phyloP scores from a whole-genome alignment of 2,329 filamentous ascomycete species.

The Aspergillus quadricinctus region DNA sequence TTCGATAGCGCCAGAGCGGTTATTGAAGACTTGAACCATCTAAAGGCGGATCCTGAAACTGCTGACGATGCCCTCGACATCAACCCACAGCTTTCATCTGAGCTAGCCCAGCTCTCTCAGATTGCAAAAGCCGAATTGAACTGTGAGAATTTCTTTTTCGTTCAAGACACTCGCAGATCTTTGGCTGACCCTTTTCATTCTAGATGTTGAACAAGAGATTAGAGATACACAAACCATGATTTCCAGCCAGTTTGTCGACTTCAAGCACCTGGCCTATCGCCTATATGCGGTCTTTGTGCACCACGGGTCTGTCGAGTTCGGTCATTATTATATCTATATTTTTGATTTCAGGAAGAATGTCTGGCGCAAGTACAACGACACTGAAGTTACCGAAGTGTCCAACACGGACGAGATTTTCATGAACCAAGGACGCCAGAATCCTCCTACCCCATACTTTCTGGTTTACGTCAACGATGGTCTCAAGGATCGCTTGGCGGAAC shows the following conservation, averaged over 20 bases:
- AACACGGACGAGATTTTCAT: conserved; percentile 66
- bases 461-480: conserved; percentile 72
- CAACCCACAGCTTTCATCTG: conserved; percentile 36
- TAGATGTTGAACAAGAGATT: conserved; percentile 44
- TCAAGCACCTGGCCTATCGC: conserved; percentile 66
- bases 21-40: conserved; percentile 38
- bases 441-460: conserved; percentile 76
- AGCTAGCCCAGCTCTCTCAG: conserved; percentile 44
- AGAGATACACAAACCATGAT: conserved; percentile 47
- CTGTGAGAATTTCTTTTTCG: conserved; percentile 22
- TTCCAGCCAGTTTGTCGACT: conserved; percentile 57
- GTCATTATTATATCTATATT: conserved; percentile 97
- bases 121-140: conserved; percentile 46
- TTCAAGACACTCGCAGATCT: neutral
- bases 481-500: conserved; percentile 56
- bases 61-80: conserved; percentile 41
- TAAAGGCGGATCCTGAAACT: conserved; percentile 30
- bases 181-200: conserved; percentile 7
- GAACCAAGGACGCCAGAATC: conserved; percentile 55
- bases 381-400: conserved; percentile 64
- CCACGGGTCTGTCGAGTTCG: conserved; percentile 61
- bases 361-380: conserved; percentile 95
- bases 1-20: conserved; percentile 38
- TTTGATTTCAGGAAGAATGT: conserved; percentile 75
- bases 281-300: conserved; percentile 94